Evolutionary conservation across 1,139 yeast species (phyloP), one percentile per base, ranked within the genome.

Genomic region (Komagataea norvegica): DNA sequence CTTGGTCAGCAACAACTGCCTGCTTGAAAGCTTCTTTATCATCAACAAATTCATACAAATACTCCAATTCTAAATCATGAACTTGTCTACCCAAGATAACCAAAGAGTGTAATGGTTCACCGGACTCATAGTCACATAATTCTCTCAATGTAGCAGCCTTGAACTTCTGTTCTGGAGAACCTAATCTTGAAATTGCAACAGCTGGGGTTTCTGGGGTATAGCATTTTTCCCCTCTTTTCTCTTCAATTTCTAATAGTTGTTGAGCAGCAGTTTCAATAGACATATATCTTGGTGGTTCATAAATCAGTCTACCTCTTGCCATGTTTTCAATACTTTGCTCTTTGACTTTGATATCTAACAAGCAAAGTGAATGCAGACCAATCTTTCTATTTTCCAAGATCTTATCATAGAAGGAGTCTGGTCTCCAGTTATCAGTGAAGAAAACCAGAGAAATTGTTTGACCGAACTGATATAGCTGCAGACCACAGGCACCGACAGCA

Each of bases 221-320:
- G 3, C 89, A 89, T 47, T 75, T 64, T 54, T 85, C 87, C 18
- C 73, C 67, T 60, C 94, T 76, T 33, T 61, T 57, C 51, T 83
- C 91, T 61, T 89, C 97, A 42, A 88, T 74, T 60, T 91, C 97
- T 38, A 91, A 63, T 50, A 91, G 68, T 61, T 91, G 97, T 44
- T 72, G 70, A 26, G 95, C 91, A 38, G 96, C 95, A 36, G 94
- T 86, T 41, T 83, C 77, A 48, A 91, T 87, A 46, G 79, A 76
- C 98, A 91, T 91, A 63, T 88, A 91, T 59, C 98, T 73, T 37
- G 98, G 98, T 31, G 97, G 97, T 59, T 91, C 98, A 58, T 86
- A 91, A 33, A 89, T 86, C 43, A 82, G 67, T 60, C 94, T 74
- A 2, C 97, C 98, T 46, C 95, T 75, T 34, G 95, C 95, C 82